A percentile compares a stretch with the other conserved stretches of the same genome.
Conservation (phyloP, 169 alveolate genomes). For the Plasmodium blacklocki region DNA sequence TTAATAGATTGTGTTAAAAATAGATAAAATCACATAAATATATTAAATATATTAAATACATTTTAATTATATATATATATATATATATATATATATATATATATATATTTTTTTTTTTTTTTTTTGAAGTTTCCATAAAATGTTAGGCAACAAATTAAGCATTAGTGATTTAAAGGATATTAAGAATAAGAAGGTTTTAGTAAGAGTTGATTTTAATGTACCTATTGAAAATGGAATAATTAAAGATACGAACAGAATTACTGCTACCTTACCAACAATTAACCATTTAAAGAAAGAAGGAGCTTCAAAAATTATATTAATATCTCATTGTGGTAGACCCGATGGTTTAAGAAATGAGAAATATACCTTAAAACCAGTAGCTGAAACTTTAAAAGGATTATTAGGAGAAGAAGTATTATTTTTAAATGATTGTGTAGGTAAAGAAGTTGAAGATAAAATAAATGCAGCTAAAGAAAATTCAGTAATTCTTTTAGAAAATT, state of each 20-base stretch:
- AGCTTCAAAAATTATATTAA: slow-evolving; percentile 93
- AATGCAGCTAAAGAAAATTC: slow-evolving; percentile 91
- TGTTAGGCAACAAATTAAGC: slow-evolving; percentile 69
- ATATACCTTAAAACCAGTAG: slow-evolving; percentile 94
- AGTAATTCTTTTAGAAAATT: slow-evolving; percentile 95
- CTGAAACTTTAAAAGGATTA: slow-evolving; percentile 89
- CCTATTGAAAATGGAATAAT: slow-evolving; percentile 95
- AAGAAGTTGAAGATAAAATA: slow-evolving; percentile 90
- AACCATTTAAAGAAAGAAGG: slow-evolving; percentile 91
- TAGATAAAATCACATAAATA: background rate
- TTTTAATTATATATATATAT: background rate
- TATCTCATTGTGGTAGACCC: slow-evolving; percentile 99
- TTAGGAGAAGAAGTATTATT: slow-evolving; percentile 91
- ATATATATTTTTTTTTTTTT: background rate
- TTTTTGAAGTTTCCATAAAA: background rate
- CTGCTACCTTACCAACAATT: slow-evolving; percentile 95
- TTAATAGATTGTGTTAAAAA: background rate
- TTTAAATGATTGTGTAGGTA: slow-evolving; percentile 96
- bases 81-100: background rate
- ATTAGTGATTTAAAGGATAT: slow-evolving; percentile 38
- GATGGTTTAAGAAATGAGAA: slow-evolving; percentile 93
- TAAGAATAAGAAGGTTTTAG: slow-evolving; percentile 93
- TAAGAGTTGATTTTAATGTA: slow-evolving; percentile 98
- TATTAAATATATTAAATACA: background rate
- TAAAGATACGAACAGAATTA: slow-evolving; percentile 94